Base-by-base conservation (phyloP, 495 filamentous ascomycete species). In the Sphaerosporella brunnea region DNA sequence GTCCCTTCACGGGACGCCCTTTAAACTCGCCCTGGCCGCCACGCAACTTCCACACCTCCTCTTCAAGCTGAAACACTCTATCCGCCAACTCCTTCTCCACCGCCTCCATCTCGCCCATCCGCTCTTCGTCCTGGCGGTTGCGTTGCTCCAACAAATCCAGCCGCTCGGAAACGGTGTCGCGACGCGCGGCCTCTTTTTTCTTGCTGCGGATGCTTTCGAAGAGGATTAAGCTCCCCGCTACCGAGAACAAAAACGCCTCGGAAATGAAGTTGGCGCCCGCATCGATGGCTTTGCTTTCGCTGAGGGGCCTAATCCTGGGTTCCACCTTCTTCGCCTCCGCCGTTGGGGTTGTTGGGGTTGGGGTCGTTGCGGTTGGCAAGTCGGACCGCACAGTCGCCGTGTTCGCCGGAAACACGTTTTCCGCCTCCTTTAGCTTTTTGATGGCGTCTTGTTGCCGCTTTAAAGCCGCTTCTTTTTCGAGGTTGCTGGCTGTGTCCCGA, bases 271-370 rank as follows among this genome's bases (percentile, higher is more conserved):
- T 93, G 8, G 90, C 92, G 21, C 93, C 93, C 4, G 86, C 73
- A 60, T 99, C 90, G 23, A 99, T 93, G 3, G 90, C 90, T 59
- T 96, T 95, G 11, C 74, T 73, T 56, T 99, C 92, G 25, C 83
- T 80, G 1, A 99, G 68, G 1, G 92, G 80, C 45, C 88, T 69
- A 21, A 82, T 81, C 23, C 72, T 69, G 10, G 73, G 70, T 52
- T 45, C 43, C 30, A 24, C 30, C 34, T 48, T 38, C 4, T 13
- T 32, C 28, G 4, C 34, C 35, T 48, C 30, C 45, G 24, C 24
- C 45, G 1, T 23, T 1, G 2, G n/a, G 23, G 23, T 23, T n/a
- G 2, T 24, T 16, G 30, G 32, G 1, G 35, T 19, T 8, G 19
- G 4, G 4, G 10, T 4, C 5, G 16, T 4, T 5, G 39, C 10